These are phyloP conservation scores for Phytophthora podocarpi DNA, from an alignment of 352 stramenopile species.

Conservation along the genomic window DNA sequence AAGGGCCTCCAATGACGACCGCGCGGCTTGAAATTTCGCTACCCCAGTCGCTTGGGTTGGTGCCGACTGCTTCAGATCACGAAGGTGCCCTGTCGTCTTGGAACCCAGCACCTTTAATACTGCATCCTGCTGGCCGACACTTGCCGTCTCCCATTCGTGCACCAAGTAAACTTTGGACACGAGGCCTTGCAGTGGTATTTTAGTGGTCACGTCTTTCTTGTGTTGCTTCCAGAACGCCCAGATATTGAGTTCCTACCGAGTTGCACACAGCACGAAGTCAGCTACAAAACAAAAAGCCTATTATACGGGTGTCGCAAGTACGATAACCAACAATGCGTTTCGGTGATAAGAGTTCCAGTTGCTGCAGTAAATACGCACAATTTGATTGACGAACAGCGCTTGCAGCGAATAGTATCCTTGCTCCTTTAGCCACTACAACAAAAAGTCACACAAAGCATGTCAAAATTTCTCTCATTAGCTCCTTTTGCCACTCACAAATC, in stretches of 20 bases:
- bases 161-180: conserved; percentile 55
- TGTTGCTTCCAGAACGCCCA: conserved; percentile 60
- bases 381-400: conserved; percentile 74
- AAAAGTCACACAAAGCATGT: not conserved
- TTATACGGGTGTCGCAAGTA: not conserved
- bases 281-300: not conserved
- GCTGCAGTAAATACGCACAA: conserved; percentile 49
- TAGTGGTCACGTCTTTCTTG: conserved; percentile 30
- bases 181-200: conserved; percentile 54
- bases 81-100: conserved; percentile 28
- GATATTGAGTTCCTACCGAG: conserved; percentile 66
- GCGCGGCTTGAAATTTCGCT: conserved; percentile 13
- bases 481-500: conserved; percentile 7
- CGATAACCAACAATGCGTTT: not conserved
- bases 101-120: conserved; percentile 23
- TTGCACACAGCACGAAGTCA: conserved; percentile 14
- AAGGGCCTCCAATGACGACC: conserved; percentile 32
- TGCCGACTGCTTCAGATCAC: conserved; percentile 15
- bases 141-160: conserved; percentile 51
- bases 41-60: not conserved
- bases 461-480: not conserved
- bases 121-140: conserved; percentile 11
- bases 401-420: conserved; percentile 72
- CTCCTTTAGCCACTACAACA: conserved; percentile 58
- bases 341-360: too few species aligned